phyloP scores from a whole-genome alignment of 495 filamentous ascomycete species.

The Neurospora sp. region DNA sequence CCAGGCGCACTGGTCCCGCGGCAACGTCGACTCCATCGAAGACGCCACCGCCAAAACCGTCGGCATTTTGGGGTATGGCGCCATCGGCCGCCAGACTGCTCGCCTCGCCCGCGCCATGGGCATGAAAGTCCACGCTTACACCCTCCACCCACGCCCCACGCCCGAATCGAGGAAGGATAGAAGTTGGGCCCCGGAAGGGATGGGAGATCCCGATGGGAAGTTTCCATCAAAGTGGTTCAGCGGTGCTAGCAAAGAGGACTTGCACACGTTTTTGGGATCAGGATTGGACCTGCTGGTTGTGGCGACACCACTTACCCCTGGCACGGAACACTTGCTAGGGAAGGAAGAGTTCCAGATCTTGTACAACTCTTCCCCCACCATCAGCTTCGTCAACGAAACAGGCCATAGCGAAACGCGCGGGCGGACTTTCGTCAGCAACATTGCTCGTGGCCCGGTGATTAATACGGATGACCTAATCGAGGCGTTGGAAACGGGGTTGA shows the following conservation, averaged over 20 bases:
- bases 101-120: conserved; percentile 63
- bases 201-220: conserved; percentile 64
- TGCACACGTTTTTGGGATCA: conserved; percentile 52
- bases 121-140: conserved; percentile 75
- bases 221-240: conserved; percentile 71
- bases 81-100: conserved; percentile 64
- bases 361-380: not conserved
- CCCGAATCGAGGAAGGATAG: conserved; percentile 48
- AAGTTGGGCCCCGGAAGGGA: conserved; percentile 62
- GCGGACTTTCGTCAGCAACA: conserved; percentile 55
- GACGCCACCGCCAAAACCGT: conserved; percentile 38
- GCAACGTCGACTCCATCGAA: conserved; percentile 19
- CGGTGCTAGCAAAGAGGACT: conserved; percentile 46
- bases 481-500: conserved; percentile 44
- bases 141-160: conserved; percentile 53
- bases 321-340: conserved; percentile 55
- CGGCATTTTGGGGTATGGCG: conserved; percentile 34
- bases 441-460: conserved; percentile 63
- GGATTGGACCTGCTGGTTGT: conserved; percentile 66
- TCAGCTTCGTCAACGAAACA: not conserved
- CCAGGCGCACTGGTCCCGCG: conserved; percentile 38
- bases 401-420: not conserved
- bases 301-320: conserved; percentile 60
- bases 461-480: conserved; percentile 56
- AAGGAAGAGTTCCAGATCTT: conserved; percentile 58